Base-by-base conservation (phyloP, 2,329 filamentous ascomycete species). In the Diplocarpon rosae region DNA sequence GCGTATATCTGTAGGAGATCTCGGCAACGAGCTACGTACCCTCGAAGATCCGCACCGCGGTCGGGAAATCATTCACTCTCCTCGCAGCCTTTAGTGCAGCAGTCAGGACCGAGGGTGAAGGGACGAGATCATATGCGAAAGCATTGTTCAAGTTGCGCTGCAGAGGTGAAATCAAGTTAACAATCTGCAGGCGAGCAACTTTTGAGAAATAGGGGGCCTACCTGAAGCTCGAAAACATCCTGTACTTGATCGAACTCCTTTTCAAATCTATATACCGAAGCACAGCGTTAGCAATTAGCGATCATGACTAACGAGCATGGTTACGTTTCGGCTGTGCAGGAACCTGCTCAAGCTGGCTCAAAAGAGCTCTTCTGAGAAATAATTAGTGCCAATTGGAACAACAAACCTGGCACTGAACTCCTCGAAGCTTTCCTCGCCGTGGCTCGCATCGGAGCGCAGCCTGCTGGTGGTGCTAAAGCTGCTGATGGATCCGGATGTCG, bases 161-260 rank as follows among this genome's bases (percentile, higher is more conserved):
- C 54, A 33, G 33, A 47, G 11, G 42, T 51, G 59, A 43, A 46
- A 56, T 55, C 44, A 51, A n/a, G n/a, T 56, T 47, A 56, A 53
- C 47, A 51, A 53, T 46, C 45, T 46, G 44, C 39, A 47, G 39
- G 38, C 35, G 52, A 34, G 35, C 36, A 33, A 41, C 33, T 29
- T 27, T 27, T 29, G 36, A 12, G 24, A 35, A 39, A 27, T 16
- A 31, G 15, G 38, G 29, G 36, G 27, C 76, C 64, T 80, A 95
- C 89, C 87, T 95, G 89, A 64, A 98, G 87, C 81, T 98, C 92
- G 69, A 98, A 98, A 64, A 96, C 90, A 73, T 98, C 92, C 72
- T 96, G 87, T 56, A 98, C 92, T 63, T 72, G 70, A 53, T 98
- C 90, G 65, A 98, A 98, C 73, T 98, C 92, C 80, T 95, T 95